Evolutionary conservation across 495 filamentous ascomycete species (phyloP), one percentile per base, ranked within the genome.

Genomic region (Neurospora sp.): DNA sequence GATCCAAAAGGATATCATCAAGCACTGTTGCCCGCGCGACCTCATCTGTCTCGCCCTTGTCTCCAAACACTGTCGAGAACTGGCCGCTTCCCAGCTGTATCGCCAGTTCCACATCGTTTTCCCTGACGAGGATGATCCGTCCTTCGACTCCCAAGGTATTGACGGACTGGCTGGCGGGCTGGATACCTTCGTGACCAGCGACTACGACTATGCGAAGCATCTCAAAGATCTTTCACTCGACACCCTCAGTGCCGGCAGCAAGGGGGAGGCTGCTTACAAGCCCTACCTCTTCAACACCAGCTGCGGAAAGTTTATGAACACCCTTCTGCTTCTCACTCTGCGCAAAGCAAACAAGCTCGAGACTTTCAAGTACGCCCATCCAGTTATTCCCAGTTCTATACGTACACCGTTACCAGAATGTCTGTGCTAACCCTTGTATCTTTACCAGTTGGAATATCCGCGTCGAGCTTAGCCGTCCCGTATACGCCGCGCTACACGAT

Each of bases 261-360:
- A 83, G 76, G 85, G 81, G 7, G 84, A 86, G 68, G 71, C 76
- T 1, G 80, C 83, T 6, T 86, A 86, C 74, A 81, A 83, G 61
- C 75, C 83, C 0, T 88, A 86, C 70, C 79, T 82, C 4, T 83
- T 83, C 71, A 82, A 74, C 42, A 76, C 81, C 39, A 86, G 84
- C 78, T 87, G 85, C 74, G 87, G 86, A 10, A 91, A 89, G 78
- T 87, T 90, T 38, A 82, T 91, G 80, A 91, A 88, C 71, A 89
- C 87, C 0, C 77, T 89, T 22, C 75, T 91, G 4, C 83, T 89
- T n/a, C 75, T 89, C 71, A 83, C 86, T 0, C 71, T 90, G 69
- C 85, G 83, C 69, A 86, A 85, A 71, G 84, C 88, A 38, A 81
- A 74, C 35, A 80, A 83, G 0, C 81, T 91, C 59, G 89, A 91